phyloP scores from a whole-genome alignment of 2,329 filamentous ascomycete species.

The Taxawa tesnikishii region DNA sequence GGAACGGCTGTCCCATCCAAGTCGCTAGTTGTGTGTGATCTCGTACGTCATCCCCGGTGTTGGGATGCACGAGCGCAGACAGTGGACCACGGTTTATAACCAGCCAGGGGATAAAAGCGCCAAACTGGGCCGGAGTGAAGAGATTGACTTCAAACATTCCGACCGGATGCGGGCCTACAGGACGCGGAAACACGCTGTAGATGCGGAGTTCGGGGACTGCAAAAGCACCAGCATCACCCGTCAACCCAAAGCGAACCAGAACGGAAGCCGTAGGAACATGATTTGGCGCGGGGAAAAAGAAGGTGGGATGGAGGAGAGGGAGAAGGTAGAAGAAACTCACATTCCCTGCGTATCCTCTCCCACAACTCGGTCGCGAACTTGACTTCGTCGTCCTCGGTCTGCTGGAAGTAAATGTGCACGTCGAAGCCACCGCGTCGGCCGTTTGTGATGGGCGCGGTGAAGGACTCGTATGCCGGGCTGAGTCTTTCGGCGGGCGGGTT shows the following conservation, averaged over 20 bases:
- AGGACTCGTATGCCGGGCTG: constrained; percentile 59
- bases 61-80: constrained; percentile 71
- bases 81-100: constrained; percentile 70
- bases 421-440: constrained; percentile 64
- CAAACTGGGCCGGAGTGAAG: constrained; percentile 74
- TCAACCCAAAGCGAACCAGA: too few species aligned
- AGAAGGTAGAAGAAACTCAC: constrained; percentile 30
- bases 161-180: constrained; percentile 69
- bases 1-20: constrained; percentile 59
- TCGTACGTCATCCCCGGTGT: constrained; percentile 51
- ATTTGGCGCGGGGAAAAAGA: not conserved
- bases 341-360: constrained; percentile 70
- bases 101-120: constrained; percentile 78
- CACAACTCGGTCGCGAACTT: constrained; percentile 61
- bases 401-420: constrained; percentile 72
- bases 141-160: constrained; percentile 92
- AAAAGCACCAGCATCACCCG: not conserved
- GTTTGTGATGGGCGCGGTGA: constrained; percentile 56
- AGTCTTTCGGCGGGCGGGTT: constrained; percentile 48
- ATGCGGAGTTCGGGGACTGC: constrained; percentile 74
- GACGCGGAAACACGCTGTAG: constrained; percentile 64
- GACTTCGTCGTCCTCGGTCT: constrained; percentile 47
- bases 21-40: constrained; percentile 59
- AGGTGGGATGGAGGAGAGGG: constrained; percentile 1
- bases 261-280: too few species aligned